These are phyloP conservation scores for Tuber microsphaerosporum DNA, from an alignment of 495 filamentous ascomycete species.

Conservation along the genomic window DNA sequence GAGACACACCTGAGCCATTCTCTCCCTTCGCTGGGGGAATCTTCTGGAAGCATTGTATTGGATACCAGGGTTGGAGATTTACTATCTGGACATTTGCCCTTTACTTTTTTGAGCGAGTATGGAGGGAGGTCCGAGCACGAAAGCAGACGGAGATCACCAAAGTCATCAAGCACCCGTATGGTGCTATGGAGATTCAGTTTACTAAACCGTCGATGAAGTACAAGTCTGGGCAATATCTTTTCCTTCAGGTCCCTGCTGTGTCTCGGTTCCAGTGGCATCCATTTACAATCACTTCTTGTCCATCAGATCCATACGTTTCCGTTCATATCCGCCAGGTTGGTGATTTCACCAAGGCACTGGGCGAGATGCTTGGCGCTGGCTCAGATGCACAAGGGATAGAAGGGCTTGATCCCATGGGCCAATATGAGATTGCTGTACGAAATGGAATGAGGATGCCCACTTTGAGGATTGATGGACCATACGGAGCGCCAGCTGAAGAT, in stretches of 20 bases:
- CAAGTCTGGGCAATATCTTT: slow-evolving; percentile 96
- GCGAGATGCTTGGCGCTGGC: slow-evolving; percentile 88
- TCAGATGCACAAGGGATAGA: slow-evolving; percentile 76
- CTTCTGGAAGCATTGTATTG: slow-evolving; percentile 92
- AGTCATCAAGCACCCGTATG: slow-evolving; percentile 94
- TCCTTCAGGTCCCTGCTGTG: slow-evolving; percentile 84
- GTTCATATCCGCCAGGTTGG: slow-evolving; percentile 94
- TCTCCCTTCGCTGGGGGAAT: slow-evolving; percentile 73
- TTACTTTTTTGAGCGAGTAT: slow-evolving; percentile 83
- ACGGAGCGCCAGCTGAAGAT: slow-evolving; percentile 92
- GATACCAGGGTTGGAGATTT: slow-evolving; percentile 97
- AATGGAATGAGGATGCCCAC: slow-evolving; percentile 85
- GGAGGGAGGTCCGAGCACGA: slow-evolving; percentile 77
- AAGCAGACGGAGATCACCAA: slow-evolving; percentile 82
- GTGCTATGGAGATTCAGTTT: slow-evolving; percentile 96
- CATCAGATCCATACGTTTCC: slow-evolving; percentile 86
- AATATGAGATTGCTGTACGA: slow-evolving; percentile 95
- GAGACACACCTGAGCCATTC: slow-evolving; percentile 59
- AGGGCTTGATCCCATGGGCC: slow-evolving; percentile 82
- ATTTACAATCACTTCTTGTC: slow-evolving; percentile 98
- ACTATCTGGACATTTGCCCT: slow-evolving; percentile 79
- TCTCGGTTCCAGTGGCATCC: slow-evolving; percentile 93
- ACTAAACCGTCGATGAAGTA: slow-evolving; percentile 93
- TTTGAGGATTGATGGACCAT: slow-evolving; percentile 88
- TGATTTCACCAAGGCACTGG: slow-evolving; percentile 83